Evolutionary conservation across 257 asterid genomes (phyloP), one percentile per base, ranked within the genome.

Genomic region (Echium plantagineum): DNA sequence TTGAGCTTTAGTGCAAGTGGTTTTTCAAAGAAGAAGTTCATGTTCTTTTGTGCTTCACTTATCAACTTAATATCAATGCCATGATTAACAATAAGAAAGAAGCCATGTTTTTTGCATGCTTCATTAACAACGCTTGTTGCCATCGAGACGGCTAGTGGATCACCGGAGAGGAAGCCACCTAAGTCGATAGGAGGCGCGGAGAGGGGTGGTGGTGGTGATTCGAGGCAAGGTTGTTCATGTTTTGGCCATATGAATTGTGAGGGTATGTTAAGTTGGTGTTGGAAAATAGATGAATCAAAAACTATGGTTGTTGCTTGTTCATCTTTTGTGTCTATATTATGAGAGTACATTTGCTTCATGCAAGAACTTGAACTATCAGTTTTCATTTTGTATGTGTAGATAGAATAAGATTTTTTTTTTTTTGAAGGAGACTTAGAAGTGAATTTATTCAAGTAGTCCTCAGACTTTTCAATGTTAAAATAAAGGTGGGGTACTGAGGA

Each of bases 1-100:
- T 49, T 66, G 30, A 21, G 59, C 59, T 66, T 66, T 16, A 15
- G 13, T 7, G 52, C 21, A 16, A 66, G 64, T 9, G 70, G 59
- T 7, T 57, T 15, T 7, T 51, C 70, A 58, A 66, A 66, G 46
- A 58, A 66, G 21, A 24, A 49, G 30, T 49, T 24, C 70, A 66
- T 53, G 57, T 53, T n/a, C 10, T 21, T 18, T n/a, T 17, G 21
- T n/a, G 57, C 57, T n/a, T 53, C 57, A 53, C 4, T 21, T 53
- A 53, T 21, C 21, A 53, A 21, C 5, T 53, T 53, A 53, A 1
- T 2, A n/a, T 53, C 57, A 53, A 53, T 21, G 1, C 57, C 57
- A 53, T 53, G 57, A 53, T 53, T 53, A 53, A 53, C 57, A 53
- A 53, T 24, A n/a, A 53, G 17, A 15, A 53, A 53, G 21, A 53